Evolutionary conservation across 208 protist genomes (phyloP).

Genomic region (Porcisia deanei): DNA sequence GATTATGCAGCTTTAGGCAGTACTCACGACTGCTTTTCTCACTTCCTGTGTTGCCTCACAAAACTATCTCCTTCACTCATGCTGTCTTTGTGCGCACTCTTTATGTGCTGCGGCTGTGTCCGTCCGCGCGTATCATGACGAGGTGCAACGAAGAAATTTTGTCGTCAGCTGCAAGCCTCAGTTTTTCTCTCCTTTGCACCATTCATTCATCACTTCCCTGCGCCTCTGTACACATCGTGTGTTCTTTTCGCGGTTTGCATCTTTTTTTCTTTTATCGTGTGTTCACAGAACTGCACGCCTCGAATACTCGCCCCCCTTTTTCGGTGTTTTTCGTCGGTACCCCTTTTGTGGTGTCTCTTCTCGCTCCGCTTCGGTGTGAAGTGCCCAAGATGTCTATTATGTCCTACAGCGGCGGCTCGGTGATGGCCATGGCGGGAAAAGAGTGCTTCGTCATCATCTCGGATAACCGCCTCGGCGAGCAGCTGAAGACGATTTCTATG

Average conservation of each 20-base stretch:
- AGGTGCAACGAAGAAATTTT: not conserved
- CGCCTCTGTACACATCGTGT: not conserved
- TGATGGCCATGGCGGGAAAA: constrained; percentile 98
- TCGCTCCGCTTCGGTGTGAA: not conserved
- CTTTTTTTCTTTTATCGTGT: not conserved
- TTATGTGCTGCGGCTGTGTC: not conserved
- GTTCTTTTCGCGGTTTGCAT: not conserved
- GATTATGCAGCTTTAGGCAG: not conserved
- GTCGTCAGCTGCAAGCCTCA: not conserved
- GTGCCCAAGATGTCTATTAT: constrained; percentile 87
- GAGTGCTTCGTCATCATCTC: constrained; percentile 98
- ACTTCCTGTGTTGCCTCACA: not conserved
- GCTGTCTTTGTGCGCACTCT: not conserved
- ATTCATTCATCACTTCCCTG: not conserved
- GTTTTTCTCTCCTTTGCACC: not conserved
- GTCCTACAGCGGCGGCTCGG: constrained; percentile 96
- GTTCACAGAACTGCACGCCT: not conserved
- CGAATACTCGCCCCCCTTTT: not conserved
- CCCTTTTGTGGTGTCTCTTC: not conserved
- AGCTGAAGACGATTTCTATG: constrained; percentile 95
- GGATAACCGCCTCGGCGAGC: constrained; percentile 96
- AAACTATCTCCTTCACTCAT: not conserved
- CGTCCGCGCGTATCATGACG: not conserved
- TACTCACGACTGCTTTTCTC: not conserved
- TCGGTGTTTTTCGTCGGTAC: not conserved